Conservation (phyloP, 306 rosid species). For the Prunus campanulata region DNA sequence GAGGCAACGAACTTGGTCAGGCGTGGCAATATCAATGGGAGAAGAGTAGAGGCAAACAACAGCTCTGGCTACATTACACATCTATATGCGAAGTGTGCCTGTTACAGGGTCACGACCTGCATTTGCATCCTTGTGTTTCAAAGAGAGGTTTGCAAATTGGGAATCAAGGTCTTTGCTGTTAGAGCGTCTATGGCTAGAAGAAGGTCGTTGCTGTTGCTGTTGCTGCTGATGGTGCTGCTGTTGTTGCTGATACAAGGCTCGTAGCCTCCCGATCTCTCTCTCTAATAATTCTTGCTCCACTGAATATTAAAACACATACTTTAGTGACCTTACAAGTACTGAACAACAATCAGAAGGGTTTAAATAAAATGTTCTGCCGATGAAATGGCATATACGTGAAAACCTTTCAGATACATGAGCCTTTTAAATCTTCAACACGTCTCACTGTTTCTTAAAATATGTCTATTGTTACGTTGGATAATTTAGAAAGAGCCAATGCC, state of each 20-base stretch:
- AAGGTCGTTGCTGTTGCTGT: slow-evolving; percentile 40
- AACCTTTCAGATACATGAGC: not conserved
- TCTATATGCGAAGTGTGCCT: slow-evolving; percentile 70
- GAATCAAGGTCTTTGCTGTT: slow-evolving; percentile 93
- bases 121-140: slow-evolving; percentile 76
- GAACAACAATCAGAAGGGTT: not conserved
- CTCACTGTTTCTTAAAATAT: not conserved
- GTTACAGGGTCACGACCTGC: slow-evolving; percentile 68
- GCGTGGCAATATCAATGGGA: slow-evolving; percentile 29
- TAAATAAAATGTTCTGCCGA: not conserved
- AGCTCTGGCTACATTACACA: slow-evolving; percentile 34
- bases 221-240: slow-evolving; percentile 50
- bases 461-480: not conserved
- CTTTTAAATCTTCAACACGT: not conserved
- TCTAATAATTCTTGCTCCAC: slow-evolving; percentile 99
- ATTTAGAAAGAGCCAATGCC: not conserved
- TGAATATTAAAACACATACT: slow-evolving; percentile 40
- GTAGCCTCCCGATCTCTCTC: slow-evolving; percentile 93
- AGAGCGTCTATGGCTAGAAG: slow-evolving; percentile 72
- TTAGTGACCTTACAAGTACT: slow-evolving; percentile 33
- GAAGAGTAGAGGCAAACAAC: slow-evolving; percentile 36
- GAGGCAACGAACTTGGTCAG: slow-evolving; percentile 37
- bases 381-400: not conserved
- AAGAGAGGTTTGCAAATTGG: slow-evolving; percentile 78
- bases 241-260: slow-evolving; percentile 68